Evolutionary conservation across 371 early-diverging fungal genomes (phyloP).

Genomic region (Phascolomyces articulosus): DNA sequence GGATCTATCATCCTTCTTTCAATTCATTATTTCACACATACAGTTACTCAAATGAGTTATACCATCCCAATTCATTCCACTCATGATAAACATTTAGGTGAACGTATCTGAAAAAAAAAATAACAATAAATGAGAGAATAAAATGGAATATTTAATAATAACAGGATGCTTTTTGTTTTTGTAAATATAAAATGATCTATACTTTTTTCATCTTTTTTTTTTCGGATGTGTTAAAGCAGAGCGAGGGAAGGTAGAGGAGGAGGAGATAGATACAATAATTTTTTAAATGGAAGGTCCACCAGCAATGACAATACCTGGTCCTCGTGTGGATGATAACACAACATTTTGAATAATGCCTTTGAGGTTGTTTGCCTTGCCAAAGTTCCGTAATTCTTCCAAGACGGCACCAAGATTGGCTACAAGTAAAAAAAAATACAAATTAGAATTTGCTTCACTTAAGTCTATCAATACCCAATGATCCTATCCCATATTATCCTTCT

Average conservation of each 20-base stretch:
- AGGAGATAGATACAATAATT: neutral
- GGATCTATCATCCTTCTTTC: too few species aligned
- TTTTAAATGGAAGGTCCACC: slow-evolving; percentile 31
- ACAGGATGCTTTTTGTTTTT: neutral
- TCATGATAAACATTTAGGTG: too few species aligned
- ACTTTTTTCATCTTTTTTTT: neutral
- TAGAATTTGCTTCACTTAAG: neutral
- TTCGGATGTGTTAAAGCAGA: too few species aligned
- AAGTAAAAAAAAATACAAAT: neutral
- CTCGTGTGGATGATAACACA: slow-evolving; percentile 61
- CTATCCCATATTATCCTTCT: neutral
- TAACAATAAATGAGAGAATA: neutral
- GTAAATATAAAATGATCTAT: neutral
- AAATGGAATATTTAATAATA: neutral
- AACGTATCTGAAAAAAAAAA: too few species aligned
- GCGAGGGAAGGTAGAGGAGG: too few species aligned
- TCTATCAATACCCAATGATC: too few species aligned
- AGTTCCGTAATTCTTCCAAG: slow-evolving; percentile 57
- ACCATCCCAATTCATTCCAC: too few species aligned
- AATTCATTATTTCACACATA: too few species aligned
- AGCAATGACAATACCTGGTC: slow-evolving; percentile 59
- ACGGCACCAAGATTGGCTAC: slow-evolving; percentile 59
- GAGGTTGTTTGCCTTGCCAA: slow-evolving; percentile 60
- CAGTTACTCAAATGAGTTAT: too few species aligned
- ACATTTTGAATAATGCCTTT: slow-evolving; percentile 66